Percentiles rank a stretch among this genome's conserved stretches.
Evolutionary conservation across 495 filamentous ascomycete genomes (phyloP).

Genomic region (Aspergillus leporis): DNA sequence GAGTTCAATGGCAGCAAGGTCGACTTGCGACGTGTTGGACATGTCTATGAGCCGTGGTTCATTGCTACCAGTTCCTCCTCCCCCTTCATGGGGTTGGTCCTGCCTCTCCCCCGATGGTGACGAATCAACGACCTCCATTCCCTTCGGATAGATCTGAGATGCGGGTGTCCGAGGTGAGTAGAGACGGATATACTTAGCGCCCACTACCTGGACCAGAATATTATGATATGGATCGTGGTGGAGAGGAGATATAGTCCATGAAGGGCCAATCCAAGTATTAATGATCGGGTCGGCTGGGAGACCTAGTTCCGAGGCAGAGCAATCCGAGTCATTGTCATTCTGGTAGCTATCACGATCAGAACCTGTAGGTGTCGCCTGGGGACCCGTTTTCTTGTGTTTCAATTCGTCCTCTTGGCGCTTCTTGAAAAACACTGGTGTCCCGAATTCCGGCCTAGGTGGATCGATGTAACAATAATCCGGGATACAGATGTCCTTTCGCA

Average conservation of each 20-base stretch:
- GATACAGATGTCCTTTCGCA: conserved; percentile 73
- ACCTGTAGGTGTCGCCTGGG: background rate
- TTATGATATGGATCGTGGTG: conserved; percentile 97
- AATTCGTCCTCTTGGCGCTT: conserved; percentile 38
- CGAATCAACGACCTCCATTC: conserved; percentile 58
- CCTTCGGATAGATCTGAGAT: conserved; percentile 63
- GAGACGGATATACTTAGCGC: conserved; percentile 84
- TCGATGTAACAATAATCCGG: conserved; percentile 85
- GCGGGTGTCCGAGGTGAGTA: conserved; percentile 68
- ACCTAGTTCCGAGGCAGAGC: conserved; percentile 9
- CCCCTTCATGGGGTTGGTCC: conserved; percentile 11
- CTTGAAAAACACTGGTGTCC: conserved; percentile 50
- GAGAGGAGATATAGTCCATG: conserved; percentile 83
- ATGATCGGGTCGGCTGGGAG: conserved; percentile 42
- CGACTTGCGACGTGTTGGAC: conserved; percentile 82
- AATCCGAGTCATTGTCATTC: conserved; percentile 15
- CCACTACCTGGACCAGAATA: conserved; percentile 86
- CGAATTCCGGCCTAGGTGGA: conserved; percentile 48
- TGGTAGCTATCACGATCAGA: conserved; percentile 44
- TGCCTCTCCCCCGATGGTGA: conserved; percentile 21
- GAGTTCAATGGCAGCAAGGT: conserved; percentile 59
- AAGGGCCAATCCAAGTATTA: conserved; percentile 95
- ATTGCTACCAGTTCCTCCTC: conserved; percentile 8
- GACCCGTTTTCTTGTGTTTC: conserved; percentile 9
- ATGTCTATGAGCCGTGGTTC: conserved; percentile 66